A percentile compares a stretch with the other conserved stretches of the same genome.
phyloP scores from a whole-genome alignment of 805 yeast species.

The Ogataea nakhonphanomensis region DNA sequence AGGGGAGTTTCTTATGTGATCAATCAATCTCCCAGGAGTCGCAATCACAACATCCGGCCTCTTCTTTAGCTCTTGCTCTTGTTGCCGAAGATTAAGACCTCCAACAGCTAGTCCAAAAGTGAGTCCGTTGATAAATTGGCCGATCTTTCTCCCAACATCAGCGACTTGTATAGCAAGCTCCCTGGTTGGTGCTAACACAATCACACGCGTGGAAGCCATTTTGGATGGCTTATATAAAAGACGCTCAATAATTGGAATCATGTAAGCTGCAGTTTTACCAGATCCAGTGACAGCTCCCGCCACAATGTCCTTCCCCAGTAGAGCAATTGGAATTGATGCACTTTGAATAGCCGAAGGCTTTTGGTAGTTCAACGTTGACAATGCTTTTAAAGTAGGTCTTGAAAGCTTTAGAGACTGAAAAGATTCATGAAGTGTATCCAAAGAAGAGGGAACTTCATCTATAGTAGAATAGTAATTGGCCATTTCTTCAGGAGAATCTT shows the following conservation, averaged over 20 bases:
- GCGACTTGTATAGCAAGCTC: conserved; percentile 95
- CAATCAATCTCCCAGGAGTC: conserved; percentile 98
- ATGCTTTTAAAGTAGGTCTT: conserved; percentile 84
- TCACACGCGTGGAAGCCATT: conserved; percentile 83
- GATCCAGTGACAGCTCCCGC: conserved; percentile 99
- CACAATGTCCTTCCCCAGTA: conserved; percentile 91
- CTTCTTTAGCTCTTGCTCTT: conserved; percentile 87
- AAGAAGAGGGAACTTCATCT: conserved; percentile 20
- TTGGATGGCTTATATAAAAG: conserved; percentile 83
- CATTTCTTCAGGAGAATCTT: conserved; percentile 77
- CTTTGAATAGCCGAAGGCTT: conserved; percentile 93
- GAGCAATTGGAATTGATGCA: conserved; percentile 88
- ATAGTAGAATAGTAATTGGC: conserved; percentile 70
- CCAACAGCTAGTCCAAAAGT: conserved; percentile 97
- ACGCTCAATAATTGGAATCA: conserved; percentile 94
- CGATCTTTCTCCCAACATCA: conserved; percentile 87
- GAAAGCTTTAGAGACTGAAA: conserved; percentile 81
- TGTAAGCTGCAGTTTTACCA: conserved; percentile 98
- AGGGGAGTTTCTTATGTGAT: conserved; percentile 93
- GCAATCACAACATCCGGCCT: conserved; percentile 97
- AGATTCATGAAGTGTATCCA: conserved; percentile 46
- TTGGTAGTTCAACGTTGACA: conserved; percentile 76
- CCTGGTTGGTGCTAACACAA: conserved; percentile 93
- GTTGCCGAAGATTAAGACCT: conserved; percentile 92
- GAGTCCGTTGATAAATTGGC: conserved; percentile 68